Percentiles rank a stretch among this genome's conserved stretches.
Evolutionary conservation across 495 filamentous ascomycete genomes (phyloP).

Genomic region (Neurospora sp.): DNA sequence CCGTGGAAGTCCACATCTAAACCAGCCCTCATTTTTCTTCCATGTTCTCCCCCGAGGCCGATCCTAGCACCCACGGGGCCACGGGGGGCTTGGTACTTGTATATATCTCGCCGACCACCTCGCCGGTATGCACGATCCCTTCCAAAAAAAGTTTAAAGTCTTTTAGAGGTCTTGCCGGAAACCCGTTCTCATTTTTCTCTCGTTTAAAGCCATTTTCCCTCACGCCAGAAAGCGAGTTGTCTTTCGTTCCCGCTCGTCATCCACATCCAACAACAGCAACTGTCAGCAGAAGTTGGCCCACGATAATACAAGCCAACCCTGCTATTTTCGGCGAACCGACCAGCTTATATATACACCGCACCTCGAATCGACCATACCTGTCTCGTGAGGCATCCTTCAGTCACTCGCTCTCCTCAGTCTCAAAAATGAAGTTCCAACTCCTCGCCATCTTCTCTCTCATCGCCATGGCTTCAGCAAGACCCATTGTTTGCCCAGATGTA

Average conservation of each 20-base stretch:
- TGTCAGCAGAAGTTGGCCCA: neutral
- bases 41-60: neutral
- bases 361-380: neutral
- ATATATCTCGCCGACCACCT: neutral
- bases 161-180: neutral
- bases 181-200: neutral
- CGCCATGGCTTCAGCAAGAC: conserved; percentile 13
- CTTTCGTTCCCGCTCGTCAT: neutral
- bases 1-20: neutral
- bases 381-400: neutral
- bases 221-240: neutral
- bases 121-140: neutral
- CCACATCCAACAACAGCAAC: neutral
- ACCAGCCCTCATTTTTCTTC: neutral
- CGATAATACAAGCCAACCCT: neutral
- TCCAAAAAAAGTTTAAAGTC: neutral
- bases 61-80: neutral
- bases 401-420: neutral
- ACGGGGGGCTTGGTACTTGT: neutral
- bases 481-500: conserved; percentile 30
- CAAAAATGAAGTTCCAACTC: conserved; percentile 16
- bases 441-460: conserved; percentile 13
- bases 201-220: neutral
- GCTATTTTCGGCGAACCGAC: neutral
- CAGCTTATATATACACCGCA: neutral